A percentile compares a stretch with the other conserved stretches of the same genome.
These are phyloP conservation scores for Mucor racemosus DNA, from an alignment of 371 early-diverging fungal species.

Conservation along the genomic window DNA sequence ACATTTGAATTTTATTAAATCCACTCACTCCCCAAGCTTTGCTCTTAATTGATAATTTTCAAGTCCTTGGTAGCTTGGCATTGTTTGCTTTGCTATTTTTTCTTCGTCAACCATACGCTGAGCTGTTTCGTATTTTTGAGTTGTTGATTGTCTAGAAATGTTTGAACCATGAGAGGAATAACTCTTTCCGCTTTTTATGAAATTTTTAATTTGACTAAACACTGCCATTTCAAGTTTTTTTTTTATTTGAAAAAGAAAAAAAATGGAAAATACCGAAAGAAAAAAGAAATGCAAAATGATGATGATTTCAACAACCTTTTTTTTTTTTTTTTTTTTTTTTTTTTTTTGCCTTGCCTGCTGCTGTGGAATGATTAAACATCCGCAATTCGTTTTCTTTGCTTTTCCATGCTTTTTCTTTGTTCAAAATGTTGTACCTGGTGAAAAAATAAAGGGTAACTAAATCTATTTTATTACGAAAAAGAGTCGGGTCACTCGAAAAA, in stretches of 20 bases:
- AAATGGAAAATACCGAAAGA: slow-evolving; percentile 8
- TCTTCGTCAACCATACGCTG: slow-evolving; percentile 43
- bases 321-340: not conserved
- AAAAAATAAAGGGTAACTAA: not conserved
- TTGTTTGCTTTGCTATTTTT: slow-evolving; percentile 26
- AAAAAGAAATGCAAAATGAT: slow-evolving; percentile 15
- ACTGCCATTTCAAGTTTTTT: slow-evolving; percentile 30
- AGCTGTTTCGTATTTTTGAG: slow-evolving; percentile 31
- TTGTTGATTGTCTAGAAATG: slow-evolving; percentile 14
- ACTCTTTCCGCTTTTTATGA: slow-evolving; percentile 36
- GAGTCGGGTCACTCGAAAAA: slow-evolving; percentile 3
- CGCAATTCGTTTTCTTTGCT: not conserved
- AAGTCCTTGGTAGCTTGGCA: slow-evolving; percentile 63
- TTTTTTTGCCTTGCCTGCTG: not conserved
- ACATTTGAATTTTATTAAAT: not conserved
- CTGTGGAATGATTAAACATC: slow-evolving; percentile 1
- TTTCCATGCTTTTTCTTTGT: not conserved
- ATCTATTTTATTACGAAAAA: not conserved
- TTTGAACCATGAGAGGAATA: slow-evolving; percentile 4
- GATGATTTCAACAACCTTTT: not conserved
- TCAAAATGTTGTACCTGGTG: slow-evolving; percentile 3
- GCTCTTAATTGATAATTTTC: slow-evolving; percentile 55
- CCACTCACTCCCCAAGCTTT: slow-evolving; percentile 72
- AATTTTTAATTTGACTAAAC: slow-evolving; percentile 57
- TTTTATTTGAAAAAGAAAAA: slow-evolving; percentile 11